Conservation (phyloP, 495 filamentous ascomycete species). For the Penicillium coffeae region DNA sequence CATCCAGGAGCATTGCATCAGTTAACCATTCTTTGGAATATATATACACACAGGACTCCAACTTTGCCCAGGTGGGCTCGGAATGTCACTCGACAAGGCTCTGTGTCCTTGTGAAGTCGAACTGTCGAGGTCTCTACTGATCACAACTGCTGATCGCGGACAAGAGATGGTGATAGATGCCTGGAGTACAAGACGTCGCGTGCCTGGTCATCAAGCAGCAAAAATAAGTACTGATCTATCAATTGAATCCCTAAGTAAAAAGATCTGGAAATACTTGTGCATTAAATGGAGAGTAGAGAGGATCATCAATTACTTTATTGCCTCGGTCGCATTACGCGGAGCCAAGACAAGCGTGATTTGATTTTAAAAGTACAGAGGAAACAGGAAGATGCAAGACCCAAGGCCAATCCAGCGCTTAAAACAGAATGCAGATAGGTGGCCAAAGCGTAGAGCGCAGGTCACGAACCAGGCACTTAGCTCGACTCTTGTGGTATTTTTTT, state of each 20-base stretch:
- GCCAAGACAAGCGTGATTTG: conserved; percentile 18
- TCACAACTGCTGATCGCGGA: too few relatives aligned
- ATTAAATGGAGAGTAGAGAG: conserved; percentile 33
- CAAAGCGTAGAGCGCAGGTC: conserved; percentile 7
- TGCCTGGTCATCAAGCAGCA: too few relatives aligned
- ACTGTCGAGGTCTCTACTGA: too few relatives aligned
- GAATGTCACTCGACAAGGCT: too few relatives aligned
- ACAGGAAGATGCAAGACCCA: conserved; percentile 40
- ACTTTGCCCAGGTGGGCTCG: too few relatives aligned
- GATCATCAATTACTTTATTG: conserved; percentile 35
- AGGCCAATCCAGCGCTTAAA: conserved; percentile 44
- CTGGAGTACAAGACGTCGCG: too few relatives aligned
- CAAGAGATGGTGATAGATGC: too few relatives aligned
- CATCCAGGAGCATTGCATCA: too few relatives aligned
- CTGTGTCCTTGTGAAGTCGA: too few relatives aligned
- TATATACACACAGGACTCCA: too few relatives aligned
- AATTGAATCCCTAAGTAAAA: background rate
- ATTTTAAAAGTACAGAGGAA: conserved; percentile 36
- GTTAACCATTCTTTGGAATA: too few relatives aligned
- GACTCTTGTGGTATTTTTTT: conserved; percentile 13
- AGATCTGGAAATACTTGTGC: background rate
- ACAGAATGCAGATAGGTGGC: conserved; percentile 32
- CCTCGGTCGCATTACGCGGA: conserved; percentile 7
- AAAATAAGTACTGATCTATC: too few relatives aligned
- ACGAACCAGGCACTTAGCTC: conserved; percentile 1